These are phyloP conservation scores for Sporothrix luriei DNA, from an alignment of 2,329 filamentous ascomycete genomes.

Conservation along the genomic window DNA sequence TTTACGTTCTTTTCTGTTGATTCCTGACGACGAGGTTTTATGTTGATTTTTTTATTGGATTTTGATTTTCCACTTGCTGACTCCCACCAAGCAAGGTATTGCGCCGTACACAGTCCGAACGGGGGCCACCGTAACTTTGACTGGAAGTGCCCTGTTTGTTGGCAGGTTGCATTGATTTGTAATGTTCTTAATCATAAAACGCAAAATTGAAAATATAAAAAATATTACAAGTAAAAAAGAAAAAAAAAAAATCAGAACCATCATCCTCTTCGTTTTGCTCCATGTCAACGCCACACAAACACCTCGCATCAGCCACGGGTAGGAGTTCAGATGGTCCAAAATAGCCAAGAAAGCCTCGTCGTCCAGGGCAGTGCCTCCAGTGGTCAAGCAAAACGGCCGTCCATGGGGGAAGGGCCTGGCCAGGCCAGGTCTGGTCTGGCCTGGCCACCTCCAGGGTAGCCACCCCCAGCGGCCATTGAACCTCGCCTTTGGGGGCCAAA, in stretches of 20 bases:
- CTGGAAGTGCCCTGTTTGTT: no score
- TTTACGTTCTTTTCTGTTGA: neutral
- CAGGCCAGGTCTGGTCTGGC: no score
- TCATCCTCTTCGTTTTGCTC: no score
- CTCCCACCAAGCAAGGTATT: neutral
- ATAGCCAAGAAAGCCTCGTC: conserved; percentile 26
- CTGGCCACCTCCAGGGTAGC: neutral
- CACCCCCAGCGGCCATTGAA: neutral
- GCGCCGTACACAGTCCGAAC: neutral
- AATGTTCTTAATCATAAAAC: neutral
- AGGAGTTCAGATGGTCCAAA: neutral
- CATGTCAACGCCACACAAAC: neutral
- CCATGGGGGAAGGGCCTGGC: no score
- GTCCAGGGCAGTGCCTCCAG: neutral
- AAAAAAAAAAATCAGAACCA: neutral
- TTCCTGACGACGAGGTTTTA: no score
- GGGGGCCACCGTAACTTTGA: neutral
- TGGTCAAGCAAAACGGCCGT: neutral
- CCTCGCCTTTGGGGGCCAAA: neutral
- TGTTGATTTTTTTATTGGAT: neutral
- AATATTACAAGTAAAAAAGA: neutral
- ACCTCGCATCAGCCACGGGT: neutral
- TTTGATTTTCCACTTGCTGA: neutral
- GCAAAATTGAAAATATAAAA: neutral
- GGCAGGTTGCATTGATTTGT: neutral